Percentiles rank a stretch among this genome's conserved stretches.
Conservation (phyloP, 2,329 filamentous ascomycete species). For the Fusarium sp. region DNA sequence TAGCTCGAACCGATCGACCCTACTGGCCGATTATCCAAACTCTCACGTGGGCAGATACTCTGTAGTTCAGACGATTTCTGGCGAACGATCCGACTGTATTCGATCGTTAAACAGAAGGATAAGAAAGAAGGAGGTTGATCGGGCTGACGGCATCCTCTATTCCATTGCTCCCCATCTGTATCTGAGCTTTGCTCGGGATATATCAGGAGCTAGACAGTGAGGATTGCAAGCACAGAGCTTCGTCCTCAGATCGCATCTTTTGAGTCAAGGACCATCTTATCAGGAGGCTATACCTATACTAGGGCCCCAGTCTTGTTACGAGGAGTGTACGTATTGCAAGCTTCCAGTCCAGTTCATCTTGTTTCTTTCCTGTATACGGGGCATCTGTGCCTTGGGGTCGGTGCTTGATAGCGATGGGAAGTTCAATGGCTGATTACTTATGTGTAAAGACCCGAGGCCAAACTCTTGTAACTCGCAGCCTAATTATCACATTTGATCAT, state of each 20-base stretch:
- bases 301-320: slow-evolving; percentile 42
- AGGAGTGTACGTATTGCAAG: slow-evolving; percentile 70
- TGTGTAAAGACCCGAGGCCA: slow-evolving; percentile 44
- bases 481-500: slow-evolving; percentile 48
- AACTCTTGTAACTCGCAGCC: slow-evolving; percentile 48
- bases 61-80: slow-evolving; percentile 7
- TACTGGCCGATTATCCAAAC: neutral
- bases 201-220: slow-evolving; percentile 39
- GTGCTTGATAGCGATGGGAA: slow-evolving; percentile 34
- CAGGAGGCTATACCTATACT: slow-evolving; percentile 35
- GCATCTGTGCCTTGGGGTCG: slow-evolving; percentile 18
- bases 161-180: slow-evolving; percentile 40
- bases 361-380: slow-evolving; percentile 39
- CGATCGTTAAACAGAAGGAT: slow-evolving; percentile 27
- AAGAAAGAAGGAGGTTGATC: slow-evolving; percentile 42
- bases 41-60: neutral
- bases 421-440: slow-evolving; percentile 46
- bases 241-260: slow-evolving; percentile 63
- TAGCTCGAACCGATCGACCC: slow-evolving; percentile 8
- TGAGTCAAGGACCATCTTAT: slow-evolving; percentile 39
- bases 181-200: slow-evolving; percentile 36
- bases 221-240: slow-evolving; percentile 73
- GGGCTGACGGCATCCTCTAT: slow-evolving; percentile 39
- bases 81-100: slow-evolving; percentile 26
- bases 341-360: slow-evolving; percentile 54